phyloP scores from a whole-genome alignment of 495 filamentous ascomycete species.

The Penicillium coprophilum region DNA sequence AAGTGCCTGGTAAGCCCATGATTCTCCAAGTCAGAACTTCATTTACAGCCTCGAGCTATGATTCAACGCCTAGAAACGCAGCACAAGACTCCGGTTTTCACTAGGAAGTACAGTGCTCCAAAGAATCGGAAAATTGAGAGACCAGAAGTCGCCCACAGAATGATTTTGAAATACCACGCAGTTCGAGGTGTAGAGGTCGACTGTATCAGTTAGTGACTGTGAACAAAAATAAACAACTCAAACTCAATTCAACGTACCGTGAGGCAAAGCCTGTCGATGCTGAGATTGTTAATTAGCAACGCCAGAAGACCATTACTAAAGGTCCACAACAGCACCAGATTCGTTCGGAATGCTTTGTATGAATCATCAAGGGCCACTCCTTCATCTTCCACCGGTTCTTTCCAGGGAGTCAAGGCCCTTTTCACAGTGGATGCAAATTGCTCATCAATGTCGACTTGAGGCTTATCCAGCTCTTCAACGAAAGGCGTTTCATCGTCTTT shows the following conservation, averaged over 20 bases:
- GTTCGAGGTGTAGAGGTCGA: conserved; percentile 18
- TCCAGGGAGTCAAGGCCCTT: conserved; percentile 75
- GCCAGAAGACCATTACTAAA: conserved; percentile 84
- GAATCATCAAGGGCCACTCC: conserved; percentile 85
- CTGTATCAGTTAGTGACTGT: conserved; percentile 4
- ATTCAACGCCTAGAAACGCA: conserved; percentile 20
- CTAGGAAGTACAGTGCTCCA: conserved; percentile 24
- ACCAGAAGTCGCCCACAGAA: conserved; percentile 24
- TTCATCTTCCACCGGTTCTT: conserved; percentile 64
- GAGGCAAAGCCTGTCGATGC: conserved; percentile 71
- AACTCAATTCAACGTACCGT: conserved; percentile 56
- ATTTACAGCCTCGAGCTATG: neutral
- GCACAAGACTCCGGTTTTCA: conserved; percentile 18
- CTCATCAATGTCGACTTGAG: conserved; percentile 93
- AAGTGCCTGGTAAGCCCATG: neutral
- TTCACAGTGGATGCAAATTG: conserved; percentile 94
- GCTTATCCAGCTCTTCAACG: conserved; percentile 89
- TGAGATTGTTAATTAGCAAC: conserved; percentile 78
- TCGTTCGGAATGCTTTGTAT: conserved; percentile 95
- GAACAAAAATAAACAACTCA: neutral
- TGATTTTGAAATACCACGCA: conserved; percentile 23
- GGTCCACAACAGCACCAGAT: conserved; percentile 82
- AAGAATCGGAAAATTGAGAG: conserved; percentile 27
- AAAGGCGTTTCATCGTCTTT: conserved; percentile 77
- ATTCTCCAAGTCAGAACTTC: neutral